A percentile compares a stretch with the other conserved stretches of the same genome.
Conservation (phyloP, 129 eudicot species). For the Flaveria trinervia region DNA sequence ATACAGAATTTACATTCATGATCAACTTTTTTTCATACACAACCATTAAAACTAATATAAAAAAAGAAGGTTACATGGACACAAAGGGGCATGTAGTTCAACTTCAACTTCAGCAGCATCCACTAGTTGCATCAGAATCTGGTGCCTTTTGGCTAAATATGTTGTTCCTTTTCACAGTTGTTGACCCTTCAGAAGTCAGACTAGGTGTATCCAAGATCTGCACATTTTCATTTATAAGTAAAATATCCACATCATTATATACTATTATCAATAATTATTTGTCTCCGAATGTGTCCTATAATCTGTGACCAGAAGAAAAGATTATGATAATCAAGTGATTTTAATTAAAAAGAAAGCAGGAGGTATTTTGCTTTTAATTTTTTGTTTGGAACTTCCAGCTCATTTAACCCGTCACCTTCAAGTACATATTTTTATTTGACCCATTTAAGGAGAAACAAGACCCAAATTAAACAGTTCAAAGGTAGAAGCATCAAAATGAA, state of each 20-base stretch:
- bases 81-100: slow-evolving; percentile 7
- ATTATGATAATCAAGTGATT: background rate
- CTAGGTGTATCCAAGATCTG: slow-evolving; percentile 97
- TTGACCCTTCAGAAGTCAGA: slow-evolving; percentile 75
- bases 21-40: background rate
- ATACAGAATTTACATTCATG: slow-evolving; percentile 3
- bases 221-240: background rate
- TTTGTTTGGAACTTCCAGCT: too few relatives aligned
- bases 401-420: background rate
- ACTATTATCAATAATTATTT: background rate
- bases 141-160: slow-evolving; percentile 88
- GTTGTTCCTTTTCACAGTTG: slow-evolving; percentile 70
- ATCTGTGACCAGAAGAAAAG: background rate
- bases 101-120: slow-evolving; percentile 59
- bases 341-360: too few relatives aligned
- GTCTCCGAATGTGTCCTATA: background rate
- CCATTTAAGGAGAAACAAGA: background rate
- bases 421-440: background rate
- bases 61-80: background rate
- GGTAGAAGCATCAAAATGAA: background rate
- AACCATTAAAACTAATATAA: background rate
- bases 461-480: background rate
- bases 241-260: background rate
- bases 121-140: slow-evolving; percentile 60
- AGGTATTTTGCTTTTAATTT: too few relatives aligned